Percentiles rank a stretch among this genome's conserved stretches.
Evolutionary conservation across 2,329 filamentous ascomycete genomes (phyloP).

Genomic region (Dactylellina cionopaga): DNA sequence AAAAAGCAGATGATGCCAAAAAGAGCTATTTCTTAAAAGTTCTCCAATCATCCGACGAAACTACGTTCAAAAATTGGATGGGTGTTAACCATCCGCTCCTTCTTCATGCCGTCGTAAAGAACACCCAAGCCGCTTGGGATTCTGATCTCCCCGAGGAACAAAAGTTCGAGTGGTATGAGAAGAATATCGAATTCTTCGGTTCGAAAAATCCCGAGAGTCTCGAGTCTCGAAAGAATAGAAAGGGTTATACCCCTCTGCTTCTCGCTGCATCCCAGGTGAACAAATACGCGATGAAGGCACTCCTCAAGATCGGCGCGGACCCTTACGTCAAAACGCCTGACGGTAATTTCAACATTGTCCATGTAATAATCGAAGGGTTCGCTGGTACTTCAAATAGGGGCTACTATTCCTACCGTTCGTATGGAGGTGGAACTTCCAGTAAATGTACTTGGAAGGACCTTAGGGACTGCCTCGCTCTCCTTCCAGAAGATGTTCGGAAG

Average conservation of each 20-base stretch:
- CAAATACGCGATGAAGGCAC: conserved; percentile 68
- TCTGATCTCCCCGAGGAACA: conserved; percentile 1
- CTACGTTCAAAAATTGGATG: conserved; percentile 50
- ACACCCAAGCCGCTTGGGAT: conserved; percentile 46
- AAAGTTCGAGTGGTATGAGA: conserved; percentile 51
- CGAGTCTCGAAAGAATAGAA: conserved; percentile 68
- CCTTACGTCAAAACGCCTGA: conserved; percentile 70
- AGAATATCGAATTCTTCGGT: conserved; percentile 70
- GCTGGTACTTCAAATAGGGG: conserved; percentile 57
- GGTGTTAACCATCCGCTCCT: conserved; percentile 53
- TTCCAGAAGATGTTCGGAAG: conserved; percentile 67
- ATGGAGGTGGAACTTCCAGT: conserved; percentile 65
- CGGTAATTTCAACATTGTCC: conserved; percentile 74
- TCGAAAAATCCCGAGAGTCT: conserved; percentile 70
- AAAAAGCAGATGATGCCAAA: conserved; percentile 3
- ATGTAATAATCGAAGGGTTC: conserved; percentile 64
- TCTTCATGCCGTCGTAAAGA: conserved; percentile 55
- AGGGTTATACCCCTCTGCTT: conserved; percentile 74
- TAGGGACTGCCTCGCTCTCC: conserved; percentile 70
- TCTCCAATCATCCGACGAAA: conserved; percentile 26
- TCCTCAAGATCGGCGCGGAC: conserved; percentile 74
- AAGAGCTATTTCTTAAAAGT: conserved; percentile 20
- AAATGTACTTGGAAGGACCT: conserved; percentile 68
- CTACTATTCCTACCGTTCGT: conserved; percentile 57
- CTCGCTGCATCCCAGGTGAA: conserved; percentile 71